A percentile compares a stretch with the other conserved stretches of the same genome.
These are phyloP conservation scores for Pseudodiploospora longispora DNA, from an alignment of 2,329 filamentous ascomycete genomes.

Conservation along the genomic window DNA sequence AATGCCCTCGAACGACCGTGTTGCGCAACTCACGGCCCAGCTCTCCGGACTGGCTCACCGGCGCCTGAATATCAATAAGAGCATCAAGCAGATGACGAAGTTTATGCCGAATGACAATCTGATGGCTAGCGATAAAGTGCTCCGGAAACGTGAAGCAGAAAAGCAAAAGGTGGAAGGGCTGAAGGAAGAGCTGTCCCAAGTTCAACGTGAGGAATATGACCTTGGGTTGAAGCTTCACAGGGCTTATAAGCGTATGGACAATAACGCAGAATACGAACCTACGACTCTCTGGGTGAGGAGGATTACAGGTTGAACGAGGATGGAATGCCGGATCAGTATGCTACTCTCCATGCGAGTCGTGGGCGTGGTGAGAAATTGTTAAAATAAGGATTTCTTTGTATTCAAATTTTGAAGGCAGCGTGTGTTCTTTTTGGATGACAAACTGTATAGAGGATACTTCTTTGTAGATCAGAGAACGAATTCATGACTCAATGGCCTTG, in stretches of 20 bases:
- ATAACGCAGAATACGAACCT: constrained; percentile 55
- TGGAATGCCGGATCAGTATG: no score
- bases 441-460: no score
- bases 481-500: no score
- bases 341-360: no score
- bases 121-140: constrained; percentile 56
- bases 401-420: no score
- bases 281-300: constrained; percentile 71
- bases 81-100: constrained; percentile 70
- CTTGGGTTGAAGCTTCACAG: constrained; percentile 66
- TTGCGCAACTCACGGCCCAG: constrained; percentile 58
- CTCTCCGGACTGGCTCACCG: constrained; percentile 58
- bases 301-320: constrained; percentile 50
- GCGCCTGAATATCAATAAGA: constrained; percentile 61
- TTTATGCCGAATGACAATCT: constrained; percentile 66
- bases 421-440: no score
- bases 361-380: no score
- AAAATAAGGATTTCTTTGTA: no score
- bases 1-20: constrained; percentile 49
- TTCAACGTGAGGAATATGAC: constrained; percentile 70
- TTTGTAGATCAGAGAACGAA: no score
- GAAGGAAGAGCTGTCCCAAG: constrained; percentile 59
- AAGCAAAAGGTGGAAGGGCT: constrained; percentile 60
- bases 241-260: constrained; percentile 67
- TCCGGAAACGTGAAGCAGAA: constrained; percentile 46